Percentiles rank a stretch among this genome's conserved stretches.
Evolutionary conservation across 148 eudicot genomes (phyloP).

Genomic region (Heliosperma pusillum): DNA sequence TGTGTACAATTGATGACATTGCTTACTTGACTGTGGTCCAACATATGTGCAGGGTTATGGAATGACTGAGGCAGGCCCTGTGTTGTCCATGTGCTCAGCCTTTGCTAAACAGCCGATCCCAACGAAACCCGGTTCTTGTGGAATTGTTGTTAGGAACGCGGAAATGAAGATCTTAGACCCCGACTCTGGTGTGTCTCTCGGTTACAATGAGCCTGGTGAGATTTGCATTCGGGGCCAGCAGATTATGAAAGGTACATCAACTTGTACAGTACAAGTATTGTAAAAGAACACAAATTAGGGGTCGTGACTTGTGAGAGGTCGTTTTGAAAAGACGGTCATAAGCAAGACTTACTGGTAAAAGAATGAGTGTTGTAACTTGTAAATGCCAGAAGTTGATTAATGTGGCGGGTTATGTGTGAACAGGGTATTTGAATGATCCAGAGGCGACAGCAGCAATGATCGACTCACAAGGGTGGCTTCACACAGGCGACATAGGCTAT

Average conservation of each 20-base stretch:
- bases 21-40: neutral
- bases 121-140: slow-evolving; percentile 84
- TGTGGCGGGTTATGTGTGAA: neutral
- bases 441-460: slow-evolving; percentile 68
- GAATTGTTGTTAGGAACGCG: slow-evolving; percentile 81
- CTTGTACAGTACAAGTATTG: no score
- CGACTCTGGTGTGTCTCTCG: slow-evolving; percentile 52
- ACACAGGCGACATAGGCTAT: slow-evolving; percentile 87
- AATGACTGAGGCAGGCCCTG: slow-evolving; percentile 98
- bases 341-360: no score
- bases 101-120: slow-evolving; percentile 80
- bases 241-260: slow-evolving; percentile 80
- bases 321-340: no score
- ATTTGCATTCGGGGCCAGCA: slow-evolving; percentile 91
- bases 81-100: slow-evolving; percentile 73
- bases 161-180: slow-evolving; percentile 86
- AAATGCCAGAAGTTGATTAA: no score
- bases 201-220: slow-evolving; percentile 71
- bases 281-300: no score
- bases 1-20: no score
- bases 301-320: no score
- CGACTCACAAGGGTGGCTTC: slow-evolving; percentile 81
- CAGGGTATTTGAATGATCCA: slow-evolving; percentile 79
- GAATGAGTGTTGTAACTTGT: no score
- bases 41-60: slow-evolving; percentile 68